These are phyloP conservation scores for Colletotrichum tropicale DNA, from an alignment of 2,329 filamentous ascomycete genomes.

Conservation along the genomic window DNA sequence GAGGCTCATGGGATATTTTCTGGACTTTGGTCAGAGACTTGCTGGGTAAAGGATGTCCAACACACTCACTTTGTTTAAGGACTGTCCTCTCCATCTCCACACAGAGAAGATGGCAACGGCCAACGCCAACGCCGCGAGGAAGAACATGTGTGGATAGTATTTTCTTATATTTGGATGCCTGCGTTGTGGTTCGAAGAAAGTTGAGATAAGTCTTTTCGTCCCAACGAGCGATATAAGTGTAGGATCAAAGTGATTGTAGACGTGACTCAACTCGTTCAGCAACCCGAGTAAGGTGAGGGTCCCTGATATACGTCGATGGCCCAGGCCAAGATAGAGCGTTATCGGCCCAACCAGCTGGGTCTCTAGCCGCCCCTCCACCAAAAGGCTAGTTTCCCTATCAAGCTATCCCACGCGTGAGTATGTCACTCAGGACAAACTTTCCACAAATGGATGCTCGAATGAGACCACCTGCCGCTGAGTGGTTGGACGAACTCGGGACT, in stretches of 20 bases:
- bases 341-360: background rate
- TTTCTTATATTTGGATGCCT: no score
- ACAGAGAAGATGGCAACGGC: background rate
- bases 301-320: background rate
- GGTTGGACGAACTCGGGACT: background rate
- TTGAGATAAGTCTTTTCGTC: background rate
- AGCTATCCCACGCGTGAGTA: background rate
- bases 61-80: background rate
- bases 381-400: background rate
- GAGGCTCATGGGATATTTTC: background rate
- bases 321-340: background rate
- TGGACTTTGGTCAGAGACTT: background rate
- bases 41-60: rapidly evolving
- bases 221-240: background rate
- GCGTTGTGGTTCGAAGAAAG: no score
- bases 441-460: background rate
- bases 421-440: background rate
- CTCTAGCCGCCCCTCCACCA: background rate
- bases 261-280: background rate
- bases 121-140: background rate
- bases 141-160: background rate
- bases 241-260: background rate
- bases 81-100: background rate
- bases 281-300: background rate
- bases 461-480: background rate